Evolutionary conservation across 345 rosid species (phyloP).

Genomic region (Eucalyptus viminalis): DNA sequence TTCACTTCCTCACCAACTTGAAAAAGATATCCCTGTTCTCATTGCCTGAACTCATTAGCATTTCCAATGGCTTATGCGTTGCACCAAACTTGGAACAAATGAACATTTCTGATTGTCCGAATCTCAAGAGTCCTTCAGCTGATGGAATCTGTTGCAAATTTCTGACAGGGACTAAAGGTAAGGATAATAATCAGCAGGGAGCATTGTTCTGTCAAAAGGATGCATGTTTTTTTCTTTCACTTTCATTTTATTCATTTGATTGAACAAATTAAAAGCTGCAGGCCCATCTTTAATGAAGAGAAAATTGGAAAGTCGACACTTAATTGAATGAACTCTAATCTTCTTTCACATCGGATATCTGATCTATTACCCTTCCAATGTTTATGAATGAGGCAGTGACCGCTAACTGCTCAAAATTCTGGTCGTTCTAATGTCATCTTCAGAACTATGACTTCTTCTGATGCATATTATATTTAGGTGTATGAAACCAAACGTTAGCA

Average conservation of each 20-base stretch:
- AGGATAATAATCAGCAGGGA: too few relatives aligned
- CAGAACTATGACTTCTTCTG: neutral
- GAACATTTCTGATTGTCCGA: too few relatives aligned
- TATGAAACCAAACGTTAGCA: neutral
- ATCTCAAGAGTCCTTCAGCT: rapidly evolving
- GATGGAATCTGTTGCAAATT: rapidly evolving
- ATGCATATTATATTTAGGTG: neutral
- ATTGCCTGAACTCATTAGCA: too few relatives aligned
- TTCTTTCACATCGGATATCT: neutral
- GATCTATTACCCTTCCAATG: neutral
- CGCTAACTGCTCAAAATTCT: neutral
- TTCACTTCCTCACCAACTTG: too few relatives aligned
- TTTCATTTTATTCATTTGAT: neutral
- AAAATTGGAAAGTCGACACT: neutral
- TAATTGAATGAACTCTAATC: neutral
- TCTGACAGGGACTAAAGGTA: rapidly evolving
- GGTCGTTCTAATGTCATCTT: neutral
- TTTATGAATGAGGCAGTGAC: neutral
- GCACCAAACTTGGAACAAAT: too few relatives aligned
- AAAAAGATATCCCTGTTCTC: too few relatives aligned
- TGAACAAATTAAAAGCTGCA: neutral
- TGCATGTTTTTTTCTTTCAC: neutral
- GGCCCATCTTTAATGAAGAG: rapidly evolving
- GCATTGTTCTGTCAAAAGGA: neutral
- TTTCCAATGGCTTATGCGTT: too few relatives aligned